Evolutionary conservation across 306 rosid genomes (phyloP), one percentile per base, ranked within the genome.

Genomic region (Citrullus mucosospermus): DNA sequence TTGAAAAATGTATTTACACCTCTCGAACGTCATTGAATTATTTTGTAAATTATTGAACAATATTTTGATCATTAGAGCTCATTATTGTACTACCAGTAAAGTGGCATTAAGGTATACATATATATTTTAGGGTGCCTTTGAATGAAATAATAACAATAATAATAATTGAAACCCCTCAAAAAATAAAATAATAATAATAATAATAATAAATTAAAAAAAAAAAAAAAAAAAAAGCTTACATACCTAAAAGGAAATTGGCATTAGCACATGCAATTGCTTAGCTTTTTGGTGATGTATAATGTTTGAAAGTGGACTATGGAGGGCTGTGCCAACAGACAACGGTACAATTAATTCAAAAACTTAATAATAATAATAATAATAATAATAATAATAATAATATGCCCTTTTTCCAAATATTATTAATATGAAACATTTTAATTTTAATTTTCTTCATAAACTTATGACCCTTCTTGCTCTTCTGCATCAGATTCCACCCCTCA

Each of bases 401-500:
- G 53, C 0, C 53, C 2, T 25, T 39, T n/a, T 67, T 41, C 10
- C 53, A 67, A n/a, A 65, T 18, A 65, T 18, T 54, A 17, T 54
- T 54, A 15, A 14, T 62, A 12, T 14, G 5, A 32, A 30, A 12
- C 25, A 36, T 65, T 65, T 28, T 55, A 6, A 55, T 61, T 30
- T 13, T 30, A 4, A 4, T 32, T 61, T 32, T 28, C 56, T 51
- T 51, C 6, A 1, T 0, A 2, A 65, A 18, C 11, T 65, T 16
- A 65, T 66, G 72, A 50, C 50, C 48, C 20, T 63, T 15, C 2
- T 14, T 13, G 17, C 17, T 50, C 22, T 51, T 82, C 77, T 76
- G 79, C 77, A 65, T 80, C 74, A 89, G 96, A 93, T 89, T 90
- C 83, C 83, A 48, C 53, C 14, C 53, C 78, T 87, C 96, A 93